Conservation (phyloP, 495 filamentous ascomycete species). For the Hypoxylon perforatum region DNA sequence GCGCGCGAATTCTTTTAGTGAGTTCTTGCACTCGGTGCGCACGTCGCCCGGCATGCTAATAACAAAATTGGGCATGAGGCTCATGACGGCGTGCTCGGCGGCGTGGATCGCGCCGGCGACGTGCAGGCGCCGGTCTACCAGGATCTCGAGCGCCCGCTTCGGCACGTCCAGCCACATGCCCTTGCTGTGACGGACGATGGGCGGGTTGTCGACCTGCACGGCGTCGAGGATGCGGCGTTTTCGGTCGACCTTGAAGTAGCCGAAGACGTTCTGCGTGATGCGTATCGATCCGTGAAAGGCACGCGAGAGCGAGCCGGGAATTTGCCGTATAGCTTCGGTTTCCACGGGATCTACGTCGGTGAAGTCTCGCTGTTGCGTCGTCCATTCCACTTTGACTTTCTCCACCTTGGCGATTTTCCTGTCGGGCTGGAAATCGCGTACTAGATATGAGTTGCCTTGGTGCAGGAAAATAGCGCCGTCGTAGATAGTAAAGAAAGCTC, state of each 20-base stretch:
- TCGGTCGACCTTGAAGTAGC: slow-evolving; percentile 95
- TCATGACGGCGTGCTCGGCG: slow-evolving; percentile 89
- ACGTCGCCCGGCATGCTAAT: slow-evolving; percentile 86
- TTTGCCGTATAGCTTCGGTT: slow-evolving; percentile 81
- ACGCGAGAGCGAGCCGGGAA: slow-evolving; percentile 58
- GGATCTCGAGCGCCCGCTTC: slow-evolving; percentile 77
- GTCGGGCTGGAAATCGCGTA: slow-evolving; percentile 87
- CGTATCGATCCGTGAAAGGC: slow-evolving; percentile 88
- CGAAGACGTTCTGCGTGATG: slow-evolving; percentile 87
- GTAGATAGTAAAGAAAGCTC: slow-evolving; percentile 95
- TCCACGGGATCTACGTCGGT: slow-evolving; percentile 93
- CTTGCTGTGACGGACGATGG: slow-evolving; percentile 83
- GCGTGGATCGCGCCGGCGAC: slow-evolving; percentile 92
- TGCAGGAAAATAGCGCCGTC: slow-evolving; percentile 98
- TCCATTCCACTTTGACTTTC: slow-evolving; percentile 94
- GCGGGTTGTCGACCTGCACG: slow-evolving; percentile 91
- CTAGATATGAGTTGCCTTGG: slow-evolving; percentile 90
- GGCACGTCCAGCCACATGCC: slow-evolving; percentile 98
- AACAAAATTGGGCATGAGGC: slow-evolving; percentile 88
- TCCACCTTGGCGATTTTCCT: slow-evolving; percentile 74
- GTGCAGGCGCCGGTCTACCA: slow-evolving; percentile 76
- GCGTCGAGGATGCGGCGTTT: slow-evolving; percentile 87
- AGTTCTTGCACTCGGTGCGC: slow-evolving; percentile 90
- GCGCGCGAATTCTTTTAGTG: slow-evolving; percentile 80
- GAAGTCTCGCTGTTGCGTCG: slow-evolving; percentile 90